Evolutionary conservation across 768 basidiomycete species (phyloP).

Genomic region (Leccinellum rugosiceps): DNA sequence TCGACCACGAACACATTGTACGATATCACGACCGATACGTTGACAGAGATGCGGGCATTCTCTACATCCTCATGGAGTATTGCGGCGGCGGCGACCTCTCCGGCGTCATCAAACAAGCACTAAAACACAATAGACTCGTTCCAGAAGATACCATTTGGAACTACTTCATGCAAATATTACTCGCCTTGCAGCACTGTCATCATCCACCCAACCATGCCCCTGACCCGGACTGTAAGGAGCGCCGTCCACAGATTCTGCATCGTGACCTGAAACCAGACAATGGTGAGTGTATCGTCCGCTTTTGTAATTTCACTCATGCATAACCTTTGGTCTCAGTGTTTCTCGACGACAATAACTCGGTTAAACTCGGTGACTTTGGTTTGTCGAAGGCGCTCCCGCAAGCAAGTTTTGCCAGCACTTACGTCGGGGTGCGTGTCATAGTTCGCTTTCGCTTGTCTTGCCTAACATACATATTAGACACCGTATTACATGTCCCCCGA

Average conservation of each 20-base stretch:
- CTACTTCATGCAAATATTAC: slow-evolving; percentile 90
- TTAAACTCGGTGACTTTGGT: slow-evolving; percentile 97
- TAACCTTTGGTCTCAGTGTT: slow-evolving; percentile 58
- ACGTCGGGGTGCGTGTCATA: slow-evolving; percentile 76
- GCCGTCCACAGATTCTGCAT: slow-evolving; percentile 79
- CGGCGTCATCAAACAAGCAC: slow-evolving; percentile 75
- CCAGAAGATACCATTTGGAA: slow-evolving; percentile 94
- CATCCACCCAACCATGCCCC: slow-evolving; percentile 53
- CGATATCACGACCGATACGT: slow-evolving; percentile 91
- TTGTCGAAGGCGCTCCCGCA: slow-evolving; percentile 88
- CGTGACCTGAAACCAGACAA: slow-evolving; percentile 98
- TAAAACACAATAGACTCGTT: slow-evolving; percentile 65
- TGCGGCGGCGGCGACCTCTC: slow-evolving; percentile 97
- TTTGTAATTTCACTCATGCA: background rate
- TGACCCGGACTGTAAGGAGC: slow-evolving; percentile 43
- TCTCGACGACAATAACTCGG: slow-evolving; percentile 75
- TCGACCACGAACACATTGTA: slow-evolving; percentile 95
- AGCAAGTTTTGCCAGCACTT: slow-evolving; percentile 90
- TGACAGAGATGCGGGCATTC: slow-evolving; percentile 84
- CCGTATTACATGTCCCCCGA: slow-evolving; percentile 99
- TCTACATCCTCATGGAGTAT: slow-evolving; percentile 99
- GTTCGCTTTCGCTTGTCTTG: background rate
- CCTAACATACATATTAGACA: slow-evolving; percentile 52
- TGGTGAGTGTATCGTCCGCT: slow-evolving; percentile 46
- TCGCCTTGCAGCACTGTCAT: slow-evolving; percentile 91